phyloP scores from a whole-genome alignment of 108 stramenopile species.

The Nannochloropsis gaditana region DNA sequence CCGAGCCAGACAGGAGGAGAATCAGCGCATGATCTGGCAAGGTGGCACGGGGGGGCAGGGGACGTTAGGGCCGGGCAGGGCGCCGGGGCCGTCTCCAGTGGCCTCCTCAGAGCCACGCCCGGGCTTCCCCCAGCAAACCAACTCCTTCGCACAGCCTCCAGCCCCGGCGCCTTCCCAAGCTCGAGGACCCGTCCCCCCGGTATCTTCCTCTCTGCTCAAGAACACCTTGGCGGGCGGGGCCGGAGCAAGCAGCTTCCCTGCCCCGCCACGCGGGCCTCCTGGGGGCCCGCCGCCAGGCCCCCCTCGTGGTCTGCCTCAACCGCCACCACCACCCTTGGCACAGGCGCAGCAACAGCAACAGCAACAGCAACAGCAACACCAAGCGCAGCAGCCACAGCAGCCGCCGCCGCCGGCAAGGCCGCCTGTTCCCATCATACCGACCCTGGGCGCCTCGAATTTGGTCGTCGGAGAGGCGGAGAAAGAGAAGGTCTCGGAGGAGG shows the following conservation, averaged over 20 bases:
- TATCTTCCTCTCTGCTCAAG: neutral
- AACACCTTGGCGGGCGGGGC: neutral
- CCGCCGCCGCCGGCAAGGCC: neutral
- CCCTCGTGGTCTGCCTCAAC: neutral
- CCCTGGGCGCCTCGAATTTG: no score
- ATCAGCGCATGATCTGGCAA: constrained; percentile 46
- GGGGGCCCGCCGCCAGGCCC: neutral
- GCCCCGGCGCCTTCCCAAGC: constrained; percentile 28
- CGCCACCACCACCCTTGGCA: neutral
- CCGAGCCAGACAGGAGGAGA: constrained; percentile 39
- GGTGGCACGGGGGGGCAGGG: constrained; percentile 33
- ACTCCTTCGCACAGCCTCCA: neutral
- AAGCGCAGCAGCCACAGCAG: constrained; percentile 2
- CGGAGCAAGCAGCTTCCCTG: neutral
- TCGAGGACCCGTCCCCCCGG: constrained; percentile 21
- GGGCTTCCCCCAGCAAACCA: constrained; percentile 13
- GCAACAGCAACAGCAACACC: neutral
- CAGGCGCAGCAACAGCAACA: neutral
- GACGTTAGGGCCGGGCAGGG: constrained; percentile 16
- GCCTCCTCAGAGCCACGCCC: constrained; percentile 28
- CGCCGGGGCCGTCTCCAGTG: constrained; percentile 21
- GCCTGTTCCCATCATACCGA: neutral
- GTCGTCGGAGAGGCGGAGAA: neutral
- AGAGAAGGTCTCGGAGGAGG: neutral
- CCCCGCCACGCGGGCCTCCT: neutral